Percentiles rank a stretch among this genome's conserved stretches.
phyloP scores from a whole-genome alignment of 2,329 filamentous ascomycete genomes.

The Didymellaceae sp. region DNA sequence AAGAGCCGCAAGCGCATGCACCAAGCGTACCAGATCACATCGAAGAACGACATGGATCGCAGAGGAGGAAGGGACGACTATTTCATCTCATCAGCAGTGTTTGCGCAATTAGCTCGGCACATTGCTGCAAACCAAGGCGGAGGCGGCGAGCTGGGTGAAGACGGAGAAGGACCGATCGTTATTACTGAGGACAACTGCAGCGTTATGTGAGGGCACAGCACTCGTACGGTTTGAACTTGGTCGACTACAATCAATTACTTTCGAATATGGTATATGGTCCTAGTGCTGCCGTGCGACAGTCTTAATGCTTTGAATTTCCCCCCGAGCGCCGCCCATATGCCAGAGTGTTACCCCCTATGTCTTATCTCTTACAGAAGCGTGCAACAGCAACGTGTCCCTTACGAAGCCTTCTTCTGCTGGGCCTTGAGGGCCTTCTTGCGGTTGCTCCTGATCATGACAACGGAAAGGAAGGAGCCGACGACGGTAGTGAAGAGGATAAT shows the following conservation, averaged over 20 bases:
- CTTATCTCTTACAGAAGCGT: not conserved
- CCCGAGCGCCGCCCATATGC: slow-evolving; percentile 15
- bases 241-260: slow-evolving; percentile 6
- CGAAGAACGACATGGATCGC: slow-evolving; percentile 66
- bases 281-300: slow-evolving; percentile 2
- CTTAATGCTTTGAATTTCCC: not conserved
- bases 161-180: slow-evolving; percentile 32
- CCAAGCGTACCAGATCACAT: slow-evolving; percentile 66
- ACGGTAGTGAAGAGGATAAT: slow-evolving; percentile 90
- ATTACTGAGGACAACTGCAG: slow-evolving; percentile 42
- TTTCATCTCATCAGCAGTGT: slow-evolving; percentile 57
- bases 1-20: slow-evolving; percentile 65
- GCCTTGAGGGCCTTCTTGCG: slow-evolving; percentile 97
- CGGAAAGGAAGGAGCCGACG: slow-evolving; percentile 91
- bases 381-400: slow-evolving; percentile 19
- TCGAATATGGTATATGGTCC: slow-evolving; percentile 11
- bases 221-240: not conserved
- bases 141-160: slow-evolving; percentile 27
- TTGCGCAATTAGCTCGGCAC: slow-evolving; percentile 47
- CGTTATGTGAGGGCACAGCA: slow-evolving; percentile 29
- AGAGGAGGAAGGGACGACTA: slow-evolving; percentile 64
- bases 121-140: slow-evolving; percentile 33
- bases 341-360: slow-evolving; percentile 12
- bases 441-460: slow-evolving; percentile 99
- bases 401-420: slow-evolving; percentile 81